Percentiles rank a stretch among this genome's conserved stretches.
These are phyloP conservation scores for Knufia petricola DNA, from an alignment of 2,329 filamentous ascomycete species.

Conservation along the genomic window DNA sequence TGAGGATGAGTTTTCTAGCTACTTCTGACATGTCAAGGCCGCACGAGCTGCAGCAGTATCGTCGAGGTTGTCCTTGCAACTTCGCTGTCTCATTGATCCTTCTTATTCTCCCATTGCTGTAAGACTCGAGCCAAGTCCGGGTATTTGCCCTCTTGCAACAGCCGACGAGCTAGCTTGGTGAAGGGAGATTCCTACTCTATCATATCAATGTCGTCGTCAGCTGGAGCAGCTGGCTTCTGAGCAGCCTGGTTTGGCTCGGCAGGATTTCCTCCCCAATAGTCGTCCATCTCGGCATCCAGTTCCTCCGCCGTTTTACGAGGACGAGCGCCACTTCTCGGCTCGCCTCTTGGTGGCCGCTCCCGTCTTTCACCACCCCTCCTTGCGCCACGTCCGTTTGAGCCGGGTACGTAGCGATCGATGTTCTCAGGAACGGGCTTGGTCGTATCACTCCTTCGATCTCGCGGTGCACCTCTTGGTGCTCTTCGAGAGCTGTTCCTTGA, in stretches of 20 bases:
- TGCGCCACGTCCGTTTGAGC: slow-evolving; percentile 36
- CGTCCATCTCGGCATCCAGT: slow-evolving; percentile 91
- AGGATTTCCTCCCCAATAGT: slow-evolving; percentile 58
- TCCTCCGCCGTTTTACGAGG: slow-evolving; percentile 83
- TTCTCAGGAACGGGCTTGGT: slow-evolving; percentile 51
- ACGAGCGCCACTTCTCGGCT: slow-evolving; percentile 41
- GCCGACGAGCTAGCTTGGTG: no score
- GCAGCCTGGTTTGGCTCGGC: slow-evolving; percentile 26
- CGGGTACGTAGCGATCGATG: slow-evolving; percentile 73
- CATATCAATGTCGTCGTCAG: slow-evolving; percentile 58
- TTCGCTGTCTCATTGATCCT: no score
- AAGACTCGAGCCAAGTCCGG: no score
- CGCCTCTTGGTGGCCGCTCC: slow-evolving; percentile 30
- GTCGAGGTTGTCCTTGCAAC: no score
- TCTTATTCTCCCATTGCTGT: no score
- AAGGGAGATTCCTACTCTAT: slow-evolving; percentile 43
- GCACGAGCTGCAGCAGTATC: no score
- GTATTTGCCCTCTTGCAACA: no score
- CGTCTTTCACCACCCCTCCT: slow-evolving; percentile 38
- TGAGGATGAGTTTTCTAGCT: no score
- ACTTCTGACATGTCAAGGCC: no score
- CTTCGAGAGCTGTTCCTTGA: slow-evolving; percentile 32
- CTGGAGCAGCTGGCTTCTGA: slow-evolving; percentile 22
- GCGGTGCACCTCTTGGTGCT: slow-evolving; percentile 32
- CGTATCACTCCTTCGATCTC: slow-evolving; percentile 43